phyloP scores from a whole-genome alignment of 257 asterid genomes.

The Primulina huaijiensis region DNA sequence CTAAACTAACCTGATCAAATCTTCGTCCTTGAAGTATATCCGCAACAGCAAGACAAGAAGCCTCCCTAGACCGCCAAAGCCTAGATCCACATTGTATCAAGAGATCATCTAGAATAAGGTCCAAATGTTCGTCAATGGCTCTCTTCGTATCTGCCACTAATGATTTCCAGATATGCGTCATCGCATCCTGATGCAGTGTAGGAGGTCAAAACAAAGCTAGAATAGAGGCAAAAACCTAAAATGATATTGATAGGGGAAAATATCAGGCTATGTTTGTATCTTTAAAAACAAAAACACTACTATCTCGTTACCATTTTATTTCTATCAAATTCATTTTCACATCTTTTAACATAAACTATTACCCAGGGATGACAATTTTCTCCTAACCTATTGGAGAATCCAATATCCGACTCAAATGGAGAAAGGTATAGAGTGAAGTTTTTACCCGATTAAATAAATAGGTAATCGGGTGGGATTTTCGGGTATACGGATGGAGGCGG shows the following conservation, averaged over 20 bases:
- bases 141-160: constrained; percentile 78
- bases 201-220: constrained; percentile 24
- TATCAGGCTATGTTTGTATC: neutral
- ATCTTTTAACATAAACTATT: too few species aligned
- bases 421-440: too few species aligned
- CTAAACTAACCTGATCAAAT: constrained; percentile 68
- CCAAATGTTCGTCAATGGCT: constrained; percentile 87
- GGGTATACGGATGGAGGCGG: too few species aligned
- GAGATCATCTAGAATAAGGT: constrained; percentile 78
- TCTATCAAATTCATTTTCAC: neutral
- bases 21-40: constrained; percentile 96
- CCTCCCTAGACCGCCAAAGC: constrained; percentile 98
- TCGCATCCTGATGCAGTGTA: constrained; percentile 73
- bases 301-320: neutral
- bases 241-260: neutral
- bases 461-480: too few species aligned
- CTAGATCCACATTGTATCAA: constrained; percentile 89
- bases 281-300: neutral
- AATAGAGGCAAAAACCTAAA: constrained; percentile 11
- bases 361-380: too few species aligned
- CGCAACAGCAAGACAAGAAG: constrained; percentile 97
- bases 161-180: constrained; percentile 96
- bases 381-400: too few species aligned
- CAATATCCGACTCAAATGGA: too few species aligned
- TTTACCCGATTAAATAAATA: too few species aligned